Evolutionary conservation across 306 rosid genomes (phyloP).

Genomic region (Quercus ilex): DNA sequence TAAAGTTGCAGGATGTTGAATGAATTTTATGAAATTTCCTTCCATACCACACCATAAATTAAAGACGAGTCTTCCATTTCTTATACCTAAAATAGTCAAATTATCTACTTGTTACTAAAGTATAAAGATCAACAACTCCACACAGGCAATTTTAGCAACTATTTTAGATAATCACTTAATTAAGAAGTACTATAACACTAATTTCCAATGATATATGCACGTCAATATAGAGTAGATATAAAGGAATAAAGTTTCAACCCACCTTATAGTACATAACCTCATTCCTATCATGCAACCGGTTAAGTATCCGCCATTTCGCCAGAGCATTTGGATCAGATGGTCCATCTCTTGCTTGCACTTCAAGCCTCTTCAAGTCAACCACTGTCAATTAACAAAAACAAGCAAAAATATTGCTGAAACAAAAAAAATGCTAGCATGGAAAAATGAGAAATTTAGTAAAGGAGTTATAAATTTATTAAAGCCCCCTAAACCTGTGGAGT

Average conservation of each 20-base stretch:
- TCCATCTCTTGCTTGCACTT: constrained; percentile 96
- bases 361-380: constrained; percentile 89
- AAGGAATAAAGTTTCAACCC: constrained; percentile 23
- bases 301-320: constrained; percentile 98
- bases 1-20: background rate
- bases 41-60: background rate
- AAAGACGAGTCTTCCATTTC: background rate
- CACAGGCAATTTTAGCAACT: background rate
- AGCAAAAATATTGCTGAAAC: background rate
- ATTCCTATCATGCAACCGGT: constrained; percentile 95
- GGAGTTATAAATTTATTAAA: too few relatives aligned
- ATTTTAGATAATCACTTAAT: background rate
- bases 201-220: background rate
- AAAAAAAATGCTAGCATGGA: too few relatives aligned
- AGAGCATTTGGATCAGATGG: constrained; percentile 95
- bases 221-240: background rate
- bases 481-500: too few relatives aligned
- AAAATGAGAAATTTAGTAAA: too few relatives aligned
- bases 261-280: constrained; percentile 97
- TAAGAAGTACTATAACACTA: background rate
- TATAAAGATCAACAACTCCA: background rate
- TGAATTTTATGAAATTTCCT: background rate
- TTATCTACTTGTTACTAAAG: background rate
- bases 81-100: background rate
- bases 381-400: constrained; percentile 43